Conservation (phyloP, 768 basidiomycete species). For the Lactifluus echinatus region DNA sequence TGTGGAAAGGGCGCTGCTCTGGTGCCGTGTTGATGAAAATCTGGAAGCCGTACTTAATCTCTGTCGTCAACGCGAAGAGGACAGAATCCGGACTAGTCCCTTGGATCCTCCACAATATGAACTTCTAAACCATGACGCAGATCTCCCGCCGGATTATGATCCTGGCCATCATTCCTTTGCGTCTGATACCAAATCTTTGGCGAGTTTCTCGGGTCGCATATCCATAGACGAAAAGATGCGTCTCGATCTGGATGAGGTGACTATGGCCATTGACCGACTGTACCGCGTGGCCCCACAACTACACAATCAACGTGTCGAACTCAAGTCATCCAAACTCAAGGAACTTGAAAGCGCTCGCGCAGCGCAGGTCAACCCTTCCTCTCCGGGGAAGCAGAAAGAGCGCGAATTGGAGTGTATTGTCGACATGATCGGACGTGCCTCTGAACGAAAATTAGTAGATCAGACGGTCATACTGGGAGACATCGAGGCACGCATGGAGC, state of each 20-base stretch:
- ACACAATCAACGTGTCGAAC: conserved; percentile 87
- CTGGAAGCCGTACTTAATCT: conserved; percentile 20
- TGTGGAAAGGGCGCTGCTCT: conserved; percentile 20
- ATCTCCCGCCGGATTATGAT: conserved; percentile 29
- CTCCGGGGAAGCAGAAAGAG: conserved; percentile 42
- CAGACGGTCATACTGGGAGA: conserved; percentile 63
- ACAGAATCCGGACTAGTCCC: neutral
- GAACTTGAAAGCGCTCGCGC: conserved; percentile 66
- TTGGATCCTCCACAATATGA: conserved; percentile 16
- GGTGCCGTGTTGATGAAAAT: conserved; percentile 15
- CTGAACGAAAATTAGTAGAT: conserved; percentile 53
- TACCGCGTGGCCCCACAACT: conserved; percentile 83
- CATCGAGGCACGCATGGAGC: conserved; percentile 47
- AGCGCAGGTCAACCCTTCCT: conserved; percentile 27
- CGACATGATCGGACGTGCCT: conserved; percentile 62
- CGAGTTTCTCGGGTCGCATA: conserved; percentile 7
- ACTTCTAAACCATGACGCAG: conserved; percentile 28
- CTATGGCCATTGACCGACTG: conserved; percentile 82
- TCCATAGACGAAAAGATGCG: conserved; percentile 66
- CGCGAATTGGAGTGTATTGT: conserved; percentile 64
- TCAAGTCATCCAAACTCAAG: conserved; percentile 58
- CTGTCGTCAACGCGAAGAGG: conserved; percentile 16
- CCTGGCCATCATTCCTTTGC: conserved; percentile 3
- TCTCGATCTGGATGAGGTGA: conserved; percentile 77
- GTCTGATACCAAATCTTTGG: conserved; percentile 13